These are phyloP conservation scores for Aspergillus novoparasiticus DNA, from an alignment of 2,329 filamentous ascomycete genomes.

Conservation along the genomic window DNA sequence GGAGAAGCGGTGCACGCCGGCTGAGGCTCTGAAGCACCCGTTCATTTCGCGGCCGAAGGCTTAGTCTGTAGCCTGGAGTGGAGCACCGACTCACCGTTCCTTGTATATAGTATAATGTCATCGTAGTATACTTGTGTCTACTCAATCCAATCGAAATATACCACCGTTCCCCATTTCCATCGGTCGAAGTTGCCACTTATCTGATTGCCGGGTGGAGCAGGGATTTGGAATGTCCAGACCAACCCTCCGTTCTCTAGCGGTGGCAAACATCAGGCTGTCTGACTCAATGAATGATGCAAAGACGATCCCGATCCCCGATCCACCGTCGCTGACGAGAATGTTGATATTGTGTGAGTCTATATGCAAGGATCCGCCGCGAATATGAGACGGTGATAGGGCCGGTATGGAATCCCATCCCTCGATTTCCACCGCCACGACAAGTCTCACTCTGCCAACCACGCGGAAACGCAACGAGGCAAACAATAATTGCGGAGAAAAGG, in stretches of 20 bases:
- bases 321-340: neutral
- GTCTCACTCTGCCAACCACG: too few species aligned
- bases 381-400: too few species aligned
- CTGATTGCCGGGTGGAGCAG: neutral
- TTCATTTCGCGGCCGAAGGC: conserved; percentile 66
- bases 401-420: neutral
- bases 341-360: neutral
- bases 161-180: neutral
- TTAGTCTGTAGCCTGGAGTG: conserved; percentile 8
- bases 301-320: conserved; percentile 1
- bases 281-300: conserved; percentile 1
- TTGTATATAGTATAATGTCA: conserved; percentile 16
- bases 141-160: neutral
- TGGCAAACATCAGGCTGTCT: neutral
- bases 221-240: neutral
- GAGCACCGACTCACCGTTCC: neutral
- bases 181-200: neutral
- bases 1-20: conserved; percentile 84
- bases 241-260: too few species aligned
- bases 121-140: conserved; percentile 8
- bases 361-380: neutral
- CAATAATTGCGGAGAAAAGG: neutral
- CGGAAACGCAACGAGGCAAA: neutral
- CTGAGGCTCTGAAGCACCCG: conserved; percentile 83
- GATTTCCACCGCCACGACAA: neutral